Evolutionary conservation across 2,329 filamentous ascomycete genomes (phyloP).

Genomic region (Calcarisporium arbuscula): DNA sequence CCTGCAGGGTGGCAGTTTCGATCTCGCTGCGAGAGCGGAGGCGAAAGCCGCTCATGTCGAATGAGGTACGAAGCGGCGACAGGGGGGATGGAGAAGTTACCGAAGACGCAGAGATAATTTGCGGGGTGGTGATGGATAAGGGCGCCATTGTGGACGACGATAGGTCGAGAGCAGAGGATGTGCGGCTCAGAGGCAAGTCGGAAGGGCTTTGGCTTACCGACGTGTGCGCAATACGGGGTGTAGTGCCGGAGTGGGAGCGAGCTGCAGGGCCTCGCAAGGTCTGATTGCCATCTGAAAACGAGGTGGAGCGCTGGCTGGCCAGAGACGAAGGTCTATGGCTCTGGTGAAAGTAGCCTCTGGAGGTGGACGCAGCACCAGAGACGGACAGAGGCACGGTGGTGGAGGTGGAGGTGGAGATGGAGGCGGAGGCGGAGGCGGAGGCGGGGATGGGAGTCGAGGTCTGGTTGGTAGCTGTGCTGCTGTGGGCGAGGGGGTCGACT

Average conservation of each 20-base stretch:
- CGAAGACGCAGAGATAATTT: conserved; percentile 19
- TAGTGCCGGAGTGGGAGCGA: conserved; percentile 21
- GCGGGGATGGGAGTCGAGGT: conserved; percentile 10
- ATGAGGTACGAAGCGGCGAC: conserved; percentile 51
- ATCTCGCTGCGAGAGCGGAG: conserved; percentile 55
- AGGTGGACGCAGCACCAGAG: conserved; percentile 4
- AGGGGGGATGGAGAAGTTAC: conserved; percentile 15
- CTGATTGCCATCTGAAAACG: conserved; percentile 25
- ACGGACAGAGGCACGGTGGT: conserved; percentile 9
- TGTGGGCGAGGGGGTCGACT: conserved; percentile 13
- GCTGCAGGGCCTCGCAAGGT: conserved; percentile 17
- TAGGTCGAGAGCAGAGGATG: conserved; percentile 27
- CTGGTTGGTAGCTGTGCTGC: conserved; percentile 8
- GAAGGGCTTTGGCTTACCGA: conserved; percentile 37
- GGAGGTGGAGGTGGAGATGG: conserved; percentile 9
- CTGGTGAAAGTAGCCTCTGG: conserved; percentile 10
- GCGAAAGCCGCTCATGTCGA: conserved; percentile 52
- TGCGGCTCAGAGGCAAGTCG: conserved; percentile 36
- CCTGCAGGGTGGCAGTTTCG: conserved; percentile 46
- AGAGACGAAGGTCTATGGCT: conserved; percentile 23
- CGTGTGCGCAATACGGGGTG: conserved; percentile 33
- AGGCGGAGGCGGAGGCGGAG: conserved; percentile 4
- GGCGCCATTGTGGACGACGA: conserved; percentile 23
- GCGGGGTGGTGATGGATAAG: conserved; percentile 17
- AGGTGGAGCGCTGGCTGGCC: conserved; percentile 27